Base-by-base conservation (phyloP, 108 stramenopile genomes). In the Skeletonema potamos region DNA sequence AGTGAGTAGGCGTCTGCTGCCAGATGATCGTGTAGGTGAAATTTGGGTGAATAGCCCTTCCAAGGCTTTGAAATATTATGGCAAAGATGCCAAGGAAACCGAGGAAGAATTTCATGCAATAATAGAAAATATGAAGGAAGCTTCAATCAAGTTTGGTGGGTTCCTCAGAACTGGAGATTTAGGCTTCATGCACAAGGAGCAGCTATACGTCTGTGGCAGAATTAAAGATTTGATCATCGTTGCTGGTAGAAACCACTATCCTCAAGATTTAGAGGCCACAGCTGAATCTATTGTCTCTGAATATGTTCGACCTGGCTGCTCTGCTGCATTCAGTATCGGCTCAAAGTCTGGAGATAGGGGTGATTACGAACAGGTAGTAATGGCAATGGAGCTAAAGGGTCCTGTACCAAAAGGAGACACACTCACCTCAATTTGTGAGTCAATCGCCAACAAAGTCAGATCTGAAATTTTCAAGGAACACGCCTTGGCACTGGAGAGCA, bases 161-260 rank as follows among this genome's bases (percentile, higher is more conserved):
- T 99, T 86, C 67, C 77, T 99, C 3, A 86, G 97, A 62, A 97
- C 98, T 6, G 99, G 98, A 4, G 99, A 99, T 85, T 73, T 98
- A 27, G 99, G 98, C 6, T 99, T 99, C 73, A 12, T 99, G 17
- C 89, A 97, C 75, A 65, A 92, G 0, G 85, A 81, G 2, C 97
- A 99, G 73, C 81, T 99, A 12, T 99, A 97, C 79, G 89, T 99
- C 64, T 94, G 93, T 64, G 97, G 97, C 11, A 84, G 98, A 54
- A 73, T 94, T 27, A 99, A 99, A 83, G 99, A 99, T 85, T 83
- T 99, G 48, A 95, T 99, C 67, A 99, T 99, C 65, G 86, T 99
- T 12, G 87, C 96, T 9, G 99, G 99, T 2, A 73, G 96, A 17
- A 99, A 99, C 74, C 96, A 99, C 64, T 99, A 98, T 74, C 99